A percentile compares a stretch with the other conserved stretches of the same genome.
Conservation (phyloP, 2,329 filamentous ascomycete genomes). For the Cladosporium sp. region DNA sequence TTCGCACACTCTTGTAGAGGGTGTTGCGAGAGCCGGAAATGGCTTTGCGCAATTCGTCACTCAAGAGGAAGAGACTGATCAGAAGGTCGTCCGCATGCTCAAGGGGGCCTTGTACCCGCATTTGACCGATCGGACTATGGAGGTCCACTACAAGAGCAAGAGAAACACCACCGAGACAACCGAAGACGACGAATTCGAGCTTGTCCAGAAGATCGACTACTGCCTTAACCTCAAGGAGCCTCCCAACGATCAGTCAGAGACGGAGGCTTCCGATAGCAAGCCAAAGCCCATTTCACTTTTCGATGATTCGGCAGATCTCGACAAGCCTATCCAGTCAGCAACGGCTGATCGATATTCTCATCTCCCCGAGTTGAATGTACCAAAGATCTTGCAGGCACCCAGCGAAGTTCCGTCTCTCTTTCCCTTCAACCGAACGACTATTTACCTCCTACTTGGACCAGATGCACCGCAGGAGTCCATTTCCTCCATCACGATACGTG, state of each 20-base stretch:
- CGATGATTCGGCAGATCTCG: constrained; percentile 45
- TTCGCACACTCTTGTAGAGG: constrained; percentile 56
- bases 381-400: constrained; percentile 62
- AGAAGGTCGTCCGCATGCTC: constrained; percentile 68
- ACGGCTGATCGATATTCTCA: constrained; percentile 40
- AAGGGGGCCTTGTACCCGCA: constrained; percentile 66
- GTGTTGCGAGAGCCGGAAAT: constrained; percentile 54
- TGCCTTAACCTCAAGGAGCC: constrained; percentile 37
- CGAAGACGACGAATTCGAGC: constrained; percentile 55
- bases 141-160: constrained; percentile 52
- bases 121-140: constrained; percentile 59
- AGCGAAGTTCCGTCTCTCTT: constrained; percentile 61
- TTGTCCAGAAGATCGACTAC: constrained; percentile 57
- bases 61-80: constrained; percentile 61
- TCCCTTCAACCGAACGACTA: constrained; percentile 60
- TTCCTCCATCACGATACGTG: constrained; percentile 56
- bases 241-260: constrained; percentile 5
- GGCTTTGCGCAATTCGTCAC: constrained; percentile 60
- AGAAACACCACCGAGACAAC: constrained; percentile 19
- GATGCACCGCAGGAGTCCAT: constrained; percentile 44
- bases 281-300: constrained; percentile 56
- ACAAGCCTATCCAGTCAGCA: constrained; percentile 31
- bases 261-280: not conserved
- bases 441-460: constrained; percentile 62
- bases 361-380: constrained; percentile 50